phyloP scores from a whole-genome alignment of 1,139 yeast genomes.

The Nakaseomyces nivariensis region DNA sequence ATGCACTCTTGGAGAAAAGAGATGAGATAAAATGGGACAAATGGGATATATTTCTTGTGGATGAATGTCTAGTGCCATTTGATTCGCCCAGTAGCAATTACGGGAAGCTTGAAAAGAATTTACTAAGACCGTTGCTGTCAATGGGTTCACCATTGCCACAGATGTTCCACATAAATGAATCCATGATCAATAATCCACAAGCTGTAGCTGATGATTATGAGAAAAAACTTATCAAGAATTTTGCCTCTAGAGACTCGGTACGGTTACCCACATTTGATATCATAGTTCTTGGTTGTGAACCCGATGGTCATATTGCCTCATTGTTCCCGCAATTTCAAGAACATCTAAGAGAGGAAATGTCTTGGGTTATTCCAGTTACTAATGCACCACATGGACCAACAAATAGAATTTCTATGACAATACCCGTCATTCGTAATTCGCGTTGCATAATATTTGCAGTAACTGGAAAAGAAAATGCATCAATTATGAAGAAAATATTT shows the following conservation, averaged over 20 bases:
- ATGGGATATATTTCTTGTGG: conserved; percentile 96
- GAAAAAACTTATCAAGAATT: conserved; percentile 69
- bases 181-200: conserved; percentile 69
- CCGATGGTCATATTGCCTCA: conserved; percentile 95
- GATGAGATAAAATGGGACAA: conserved; percentile 76
- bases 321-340: conserved; percentile 85
- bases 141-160: conserved; percentile 43
- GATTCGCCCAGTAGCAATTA: conserved; percentile 74
- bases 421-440: conserved; percentile 91
- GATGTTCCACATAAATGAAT: conserved; percentile 72
- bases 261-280: conserved; percentile 89
- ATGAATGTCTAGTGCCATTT: conserved; percentile 88
- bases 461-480: conserved; percentile 92
- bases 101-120: conserved; percentile 72
- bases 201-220: conserved; percentile 93
- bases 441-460: conserved; percentile 86
- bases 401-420: conserved; percentile 79
- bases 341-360: conserved; percentile 75
- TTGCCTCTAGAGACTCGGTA: conserved; percentile 90
- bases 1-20: conserved; percentile 62
- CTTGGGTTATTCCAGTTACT: conserved; percentile 91
- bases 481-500: conserved; percentile 82
- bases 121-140: conserved; percentile 50
- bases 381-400: conserved; percentile 87
- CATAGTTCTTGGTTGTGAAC: conserved; percentile 91